Conservation (phyloP, 2,329 filamentous ascomycete species). For the Rhynchosporium graminicola region DNA sequence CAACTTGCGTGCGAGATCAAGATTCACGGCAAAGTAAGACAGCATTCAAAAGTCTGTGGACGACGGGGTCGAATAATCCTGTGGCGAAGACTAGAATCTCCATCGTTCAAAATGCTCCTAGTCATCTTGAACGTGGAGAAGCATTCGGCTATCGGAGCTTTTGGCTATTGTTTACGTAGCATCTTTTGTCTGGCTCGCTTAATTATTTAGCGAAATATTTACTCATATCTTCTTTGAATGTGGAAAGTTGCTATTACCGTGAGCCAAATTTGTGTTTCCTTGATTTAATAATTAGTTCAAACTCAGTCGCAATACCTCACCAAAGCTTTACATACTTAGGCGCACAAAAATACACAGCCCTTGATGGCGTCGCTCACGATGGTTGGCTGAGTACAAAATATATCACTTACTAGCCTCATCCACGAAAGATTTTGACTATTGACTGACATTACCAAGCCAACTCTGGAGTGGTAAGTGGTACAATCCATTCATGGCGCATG, state of each 20-base stretch:
- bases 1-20: slow-evolving; percentile 22
- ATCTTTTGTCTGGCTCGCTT: background rate
- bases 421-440: background rate
- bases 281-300: too few species aligned
- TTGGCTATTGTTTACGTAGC: background rate
- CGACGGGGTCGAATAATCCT: background rate
- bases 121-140: background rate
- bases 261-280: too few species aligned
- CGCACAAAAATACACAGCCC: too few species aligned
- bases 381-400: too few species aligned
- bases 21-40: slow-evolving; percentile 23
- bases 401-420: too few species aligned
- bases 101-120: background rate
- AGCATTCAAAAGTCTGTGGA: background rate
- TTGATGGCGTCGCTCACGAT: too few species aligned
- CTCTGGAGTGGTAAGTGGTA: background rate
- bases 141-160: too few species aligned
- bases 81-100: background rate
- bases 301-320: too few species aligned
- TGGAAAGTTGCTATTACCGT: too few species aligned
- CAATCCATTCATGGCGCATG: background rate
- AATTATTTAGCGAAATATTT: background rate
- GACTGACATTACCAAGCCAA: background rate
- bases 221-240: background rate
- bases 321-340: too few species aligned